These are phyloP conservation scores for Chrysanthemum seticuspe DNA, from an alignment of 129 eudicot genomes.

Conservation along the genomic window DNA sequence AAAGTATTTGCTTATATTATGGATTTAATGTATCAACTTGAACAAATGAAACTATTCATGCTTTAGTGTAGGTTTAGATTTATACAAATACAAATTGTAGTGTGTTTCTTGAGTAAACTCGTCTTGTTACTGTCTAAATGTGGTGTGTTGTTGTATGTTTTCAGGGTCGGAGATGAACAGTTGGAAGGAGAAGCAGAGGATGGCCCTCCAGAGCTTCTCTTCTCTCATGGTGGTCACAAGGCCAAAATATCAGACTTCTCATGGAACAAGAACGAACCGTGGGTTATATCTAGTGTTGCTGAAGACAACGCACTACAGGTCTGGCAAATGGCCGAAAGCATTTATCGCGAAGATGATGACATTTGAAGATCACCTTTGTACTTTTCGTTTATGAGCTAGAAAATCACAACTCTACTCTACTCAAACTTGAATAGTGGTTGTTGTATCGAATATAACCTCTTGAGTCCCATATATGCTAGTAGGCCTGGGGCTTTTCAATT, in stretches of 20 bases:
- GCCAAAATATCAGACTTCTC: constrained; percentile 95
- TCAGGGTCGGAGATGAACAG: constrained; percentile 96
- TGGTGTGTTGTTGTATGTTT: neutral
- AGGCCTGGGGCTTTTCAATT: neutral
- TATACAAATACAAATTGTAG: too few species aligned
- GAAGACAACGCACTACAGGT: constrained; percentile 81
- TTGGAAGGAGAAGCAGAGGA: constrained; percentile 98
- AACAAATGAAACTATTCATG: too few species aligned
- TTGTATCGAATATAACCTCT: constrained; percentile 14
- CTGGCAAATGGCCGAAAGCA: constrained; percentile 91
- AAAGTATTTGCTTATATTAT: too few species aligned
- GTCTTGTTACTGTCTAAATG: neutral
- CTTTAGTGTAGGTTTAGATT: too few species aligned
- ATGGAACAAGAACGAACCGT: constrained; percentile 91
- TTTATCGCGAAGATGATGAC: constrained; percentile 75
- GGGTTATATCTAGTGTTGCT: constrained; percentile 89
- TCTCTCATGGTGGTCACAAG: constrained; percentile 98
- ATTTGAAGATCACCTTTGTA: neutral
- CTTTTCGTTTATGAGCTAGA: neutral
- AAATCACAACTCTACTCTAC: neutral
- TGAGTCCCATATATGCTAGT: constrained; percentile 2
- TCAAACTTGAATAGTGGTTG: neutral
- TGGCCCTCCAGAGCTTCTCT: constrained; percentile 93
- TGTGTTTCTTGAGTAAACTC: too few species aligned
- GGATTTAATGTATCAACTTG: too few species aligned